Evolutionary conservation across 768 basidiomycete genomes (phyloP).

Genomic region (Calocera viscosa): DNA sequence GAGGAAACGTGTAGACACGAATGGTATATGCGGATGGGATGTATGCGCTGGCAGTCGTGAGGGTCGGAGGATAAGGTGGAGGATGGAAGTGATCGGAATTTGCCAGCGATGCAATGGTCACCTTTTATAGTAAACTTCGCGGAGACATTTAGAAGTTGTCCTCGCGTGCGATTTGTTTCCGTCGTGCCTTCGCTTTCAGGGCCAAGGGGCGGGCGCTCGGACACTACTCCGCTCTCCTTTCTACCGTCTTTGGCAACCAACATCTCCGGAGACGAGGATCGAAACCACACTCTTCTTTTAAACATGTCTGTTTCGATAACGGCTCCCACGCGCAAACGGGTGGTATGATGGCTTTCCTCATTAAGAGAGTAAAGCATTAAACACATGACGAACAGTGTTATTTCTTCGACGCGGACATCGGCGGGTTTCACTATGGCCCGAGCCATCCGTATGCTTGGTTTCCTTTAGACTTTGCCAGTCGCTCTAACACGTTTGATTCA

Average conservation of each 20-base stretch:
- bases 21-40: neutral
- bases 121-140: neutral
- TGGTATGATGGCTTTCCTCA: neutral
- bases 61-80: neutral
- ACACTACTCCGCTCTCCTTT: neutral
- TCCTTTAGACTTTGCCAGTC: constrained; percentile 9
- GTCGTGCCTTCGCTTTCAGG: neutral
- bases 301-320: neutral
- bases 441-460: constrained; percentile 66
- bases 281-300: neutral
- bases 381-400: constrained; percentile 53
- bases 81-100: neutral
- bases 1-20: neutral
- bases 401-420: constrained; percentile 99
- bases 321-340: neutral
- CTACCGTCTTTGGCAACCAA: neutral
- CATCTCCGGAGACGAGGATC: too few species aligned
- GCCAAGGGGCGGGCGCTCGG: neutral
- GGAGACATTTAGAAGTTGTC: neutral
- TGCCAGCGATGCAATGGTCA: neutral
- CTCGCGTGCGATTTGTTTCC: neutral
- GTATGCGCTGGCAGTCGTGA: too few species aligned
- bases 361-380: too few species aligned
- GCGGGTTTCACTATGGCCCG: constrained; percentile 98
- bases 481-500: constrained; percentile 17